Conservation (phyloP, 1,139 yeast species). For the Casaregolazyma lundiana region DNA sequence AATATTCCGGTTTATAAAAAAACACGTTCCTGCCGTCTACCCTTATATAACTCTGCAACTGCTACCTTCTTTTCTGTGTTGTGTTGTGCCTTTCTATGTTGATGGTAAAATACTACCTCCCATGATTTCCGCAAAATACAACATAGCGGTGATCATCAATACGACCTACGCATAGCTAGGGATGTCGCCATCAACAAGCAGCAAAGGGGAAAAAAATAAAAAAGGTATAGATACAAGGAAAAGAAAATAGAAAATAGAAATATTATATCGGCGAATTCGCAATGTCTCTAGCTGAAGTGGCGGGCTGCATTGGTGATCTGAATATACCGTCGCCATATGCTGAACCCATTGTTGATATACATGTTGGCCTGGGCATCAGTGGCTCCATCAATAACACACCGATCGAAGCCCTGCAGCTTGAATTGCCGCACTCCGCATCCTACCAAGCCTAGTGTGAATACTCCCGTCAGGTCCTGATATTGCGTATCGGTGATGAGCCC, state of each 20-base stretch:
- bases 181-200: too few relatives aligned
- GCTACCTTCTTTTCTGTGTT: background rate
- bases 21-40: background rate
- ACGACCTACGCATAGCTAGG: background rate
- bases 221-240: background rate
- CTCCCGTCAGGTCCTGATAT: slow-evolving; percentile 50
- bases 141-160: background rate
- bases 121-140: background rate
- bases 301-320: slow-evolving; percentile 16
- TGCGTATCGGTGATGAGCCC: slow-evolving; percentile 55
- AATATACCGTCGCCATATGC: slow-evolving; percentile 25
- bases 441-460: slow-evolving; percentile 53
- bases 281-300: background rate
- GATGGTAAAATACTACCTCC: background rate
- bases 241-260: background rate
- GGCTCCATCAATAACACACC: slow-evolving; percentile 31
- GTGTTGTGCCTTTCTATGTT: background rate
- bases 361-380: slow-evolving; percentile 29
- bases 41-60: background rate
- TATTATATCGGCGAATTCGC: background rate
- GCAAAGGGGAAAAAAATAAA: background rate
- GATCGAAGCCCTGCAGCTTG: slow-evolving; percentile 34
- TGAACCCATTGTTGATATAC: slow-evolving; percentile 27
- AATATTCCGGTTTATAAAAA: background rate
- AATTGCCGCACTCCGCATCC: slow-evolving; percentile 56